Percentiles rank a stretch among this genome's conserved stretches.
Conservation (phyloP, 1,284 basidiomycete genomes). For the Cryptococcus sp. region DNA sequence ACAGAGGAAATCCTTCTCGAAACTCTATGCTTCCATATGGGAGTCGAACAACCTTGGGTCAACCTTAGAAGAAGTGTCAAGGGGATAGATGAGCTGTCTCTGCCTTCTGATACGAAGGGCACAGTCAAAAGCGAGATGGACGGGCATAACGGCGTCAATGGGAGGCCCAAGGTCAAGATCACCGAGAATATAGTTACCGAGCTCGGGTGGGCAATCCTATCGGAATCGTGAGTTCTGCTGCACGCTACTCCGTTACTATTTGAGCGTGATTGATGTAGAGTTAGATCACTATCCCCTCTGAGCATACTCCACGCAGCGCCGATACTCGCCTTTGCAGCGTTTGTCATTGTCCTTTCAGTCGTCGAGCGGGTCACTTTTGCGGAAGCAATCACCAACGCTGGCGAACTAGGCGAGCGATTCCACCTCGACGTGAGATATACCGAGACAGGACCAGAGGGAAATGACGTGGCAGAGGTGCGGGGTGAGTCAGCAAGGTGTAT, state of each 20-base stretch:
- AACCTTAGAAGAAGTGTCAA: slow-evolving; percentile 66
- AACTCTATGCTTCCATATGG: slow-evolving; percentile 87
- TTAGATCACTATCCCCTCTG: slow-evolving; percentile 29
- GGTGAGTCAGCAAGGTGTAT: slow-evolving; percentile 20
- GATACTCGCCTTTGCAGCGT: slow-evolving; percentile 30
- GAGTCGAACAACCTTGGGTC: slow-evolving; percentile 77
- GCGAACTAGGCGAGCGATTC: slow-evolving; percentile 33
- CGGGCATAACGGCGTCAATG: slow-evolving; percentile 3
- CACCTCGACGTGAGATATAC: slow-evolving; percentile 29
- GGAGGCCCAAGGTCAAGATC: slow-evolving; percentile 20
- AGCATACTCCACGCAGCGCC: slow-evolving; percentile 29
- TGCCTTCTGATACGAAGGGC: neutral
- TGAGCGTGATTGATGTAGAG: neutral
- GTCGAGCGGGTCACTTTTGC: slow-evolving; percentile 22
- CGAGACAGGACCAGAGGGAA: slow-evolving; percentile 14
- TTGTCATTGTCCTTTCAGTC: slow-evolving; percentile 32
- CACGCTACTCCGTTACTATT: neutral
- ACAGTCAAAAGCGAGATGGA: neutral
- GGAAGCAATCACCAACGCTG: slow-evolving; percentile 19
- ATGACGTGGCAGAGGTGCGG: slow-evolving; percentile 21
- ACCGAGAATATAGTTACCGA: slow-evolving; percentile 23
- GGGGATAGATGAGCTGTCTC: slow-evolving; percentile 24
- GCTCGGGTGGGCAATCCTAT: slow-evolving; percentile 35
- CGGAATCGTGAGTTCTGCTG: slow-evolving; percentile 27
- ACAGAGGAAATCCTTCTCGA: slow-evolving; percentile 83